Evolutionary conservation across 805 yeast species (phyloP), one percentile per base, ranked within the genome.

Genomic region (Pichia manshurica): DNA sequence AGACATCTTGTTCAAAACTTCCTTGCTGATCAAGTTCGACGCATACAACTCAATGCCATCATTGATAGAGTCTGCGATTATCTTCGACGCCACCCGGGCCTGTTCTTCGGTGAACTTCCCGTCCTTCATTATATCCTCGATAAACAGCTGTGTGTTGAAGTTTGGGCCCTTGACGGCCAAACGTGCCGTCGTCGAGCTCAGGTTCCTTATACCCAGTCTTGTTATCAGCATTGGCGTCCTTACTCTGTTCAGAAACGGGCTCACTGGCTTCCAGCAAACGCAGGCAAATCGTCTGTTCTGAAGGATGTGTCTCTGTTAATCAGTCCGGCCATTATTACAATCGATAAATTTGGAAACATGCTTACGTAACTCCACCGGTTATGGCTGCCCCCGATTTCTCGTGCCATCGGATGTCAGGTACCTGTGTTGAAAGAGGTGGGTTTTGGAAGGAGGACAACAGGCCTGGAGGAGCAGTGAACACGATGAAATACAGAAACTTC

Each of bases 1-100:
- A 3, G 96, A 84, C 60, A 89, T 77, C 55, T 89, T 81, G 28
- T 87, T 81, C 39, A 91, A 74, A 39, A 83, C 81, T 56, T 89
- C 96, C 56, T 88, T 83, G 22, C 89, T 79, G n/a, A 91, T 95
- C 48, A 91, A 68, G 59, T 84, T 84, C 34, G 82, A 73, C 9
- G 90, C 81, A 22, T 88, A 81, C 47, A 84, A 79, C 20, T 76
- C 75, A 28, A 89, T 80, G 4, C 96, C 93, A 53, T 87, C 93
- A 57, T 82, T 81, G 25, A 91, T 76, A 0, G 96, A 88, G 40
- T 75, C 72, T 35, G 83, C 73, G 51, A 93, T 81, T 4, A 89
- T 79, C 36, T 71, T 73, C 5, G 91, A 85, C 0, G 95, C 86
- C 0, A 87, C 79, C 54, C 82, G 87, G 0, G 96, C 81, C 64